Base-by-base conservation (phyloP, 73 alveolate genomes). In the Effrenium voratum region DNA sequence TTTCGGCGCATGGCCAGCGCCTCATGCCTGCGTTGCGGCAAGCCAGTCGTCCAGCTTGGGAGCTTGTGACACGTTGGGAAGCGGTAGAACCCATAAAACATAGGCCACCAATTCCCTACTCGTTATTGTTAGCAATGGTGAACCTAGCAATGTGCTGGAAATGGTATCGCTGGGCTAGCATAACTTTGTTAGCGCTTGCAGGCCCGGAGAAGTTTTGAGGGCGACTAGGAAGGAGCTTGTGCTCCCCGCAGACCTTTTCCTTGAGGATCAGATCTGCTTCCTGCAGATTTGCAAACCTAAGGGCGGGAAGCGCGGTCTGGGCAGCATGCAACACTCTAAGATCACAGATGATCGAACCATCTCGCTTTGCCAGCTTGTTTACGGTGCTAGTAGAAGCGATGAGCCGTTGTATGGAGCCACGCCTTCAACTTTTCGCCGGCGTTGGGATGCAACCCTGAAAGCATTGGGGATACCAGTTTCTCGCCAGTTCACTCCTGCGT, bases 191-290 rank as follows among this genome's bases (percentile, higher is more conserved):
- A 70, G 91, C 5, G 19, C 43, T 43, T 80, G 91, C 70, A 19
- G 91, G 30, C 66, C 91, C 16, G 91, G 91, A 5, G 91, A 80
- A 80, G 91, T 46, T 2, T 16, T 80, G 6, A 41, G 70, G 45
- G 91, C 91, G 19, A 30, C 26, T 3, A 41, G 91, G 19, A 2
- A 30, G 1, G 66, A 80, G 2, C 47, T 80, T 3, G 47, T 80
- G 13, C 91, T 80, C 47, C 91, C 91, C 6, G 5, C 13, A 3
- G 91, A 80, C 46, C 46, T 80, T 4, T 30, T 30, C 4, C 43
- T 30, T 41, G 45, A 26, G 32, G 30, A 44, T 5, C 63, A 52
- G 2, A 8, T 16, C 24, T 4, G 15, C 46, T 80, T 22, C 46
- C 36, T 80, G 47, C 16, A 49, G 45, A 47, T 80, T 2, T 24